These are phyloP conservation scores for Phaeomoniella chlamydospora DNA, from an alignment of 2,329 filamentous ascomycete genomes.

Conservation along the genomic window DNA sequence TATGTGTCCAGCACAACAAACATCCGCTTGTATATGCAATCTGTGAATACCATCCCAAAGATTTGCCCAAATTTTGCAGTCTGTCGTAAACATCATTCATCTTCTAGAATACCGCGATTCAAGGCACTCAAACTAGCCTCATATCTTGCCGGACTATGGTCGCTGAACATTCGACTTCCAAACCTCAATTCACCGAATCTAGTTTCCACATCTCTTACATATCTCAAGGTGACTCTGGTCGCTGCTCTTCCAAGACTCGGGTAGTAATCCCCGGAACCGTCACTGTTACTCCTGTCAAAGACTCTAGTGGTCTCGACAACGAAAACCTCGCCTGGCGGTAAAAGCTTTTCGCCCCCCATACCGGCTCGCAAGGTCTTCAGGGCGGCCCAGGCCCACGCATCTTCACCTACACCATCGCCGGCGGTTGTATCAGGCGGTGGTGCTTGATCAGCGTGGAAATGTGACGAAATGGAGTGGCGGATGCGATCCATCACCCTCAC, in stretches of 20 bases:
- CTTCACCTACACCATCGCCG: constrained; percentile 41
- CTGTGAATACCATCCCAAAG: too few species aligned
- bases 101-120: constrained; percentile 27
- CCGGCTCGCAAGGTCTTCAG: constrained; percentile 50
- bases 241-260: constrained; percentile 47
- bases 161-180: constrained; percentile 57
- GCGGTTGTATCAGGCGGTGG: constrained; percentile 27
- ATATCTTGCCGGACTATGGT: constrained; percentile 63
- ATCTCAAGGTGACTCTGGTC: constrained; percentile 53
- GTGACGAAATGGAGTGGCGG: constrained; percentile 44
- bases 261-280: constrained; percentile 13
- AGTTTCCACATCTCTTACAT: constrained; percentile 55
- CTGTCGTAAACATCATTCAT: too few species aligned
- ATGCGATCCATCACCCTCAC: constrained; percentile 52
- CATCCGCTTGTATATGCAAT: too few species aligned
- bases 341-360: constrained; percentile 55
- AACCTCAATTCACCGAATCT: constrained; percentile 58
- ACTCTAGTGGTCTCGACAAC: constrained; percentile 54
- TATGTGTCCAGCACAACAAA: too few species aligned
- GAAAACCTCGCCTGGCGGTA: constrained; percentile 67
- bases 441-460: constrained; percentile 40
- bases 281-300: constrained; percentile 35
- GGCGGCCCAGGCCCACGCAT: constrained; percentile 54
- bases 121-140: constrained; percentile 54
- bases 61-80: too few species aligned